Evolutionary conservation across 768 basidiomycete species (phyloP).

Genomic region (Leucocoprinus sp.): DNA sequence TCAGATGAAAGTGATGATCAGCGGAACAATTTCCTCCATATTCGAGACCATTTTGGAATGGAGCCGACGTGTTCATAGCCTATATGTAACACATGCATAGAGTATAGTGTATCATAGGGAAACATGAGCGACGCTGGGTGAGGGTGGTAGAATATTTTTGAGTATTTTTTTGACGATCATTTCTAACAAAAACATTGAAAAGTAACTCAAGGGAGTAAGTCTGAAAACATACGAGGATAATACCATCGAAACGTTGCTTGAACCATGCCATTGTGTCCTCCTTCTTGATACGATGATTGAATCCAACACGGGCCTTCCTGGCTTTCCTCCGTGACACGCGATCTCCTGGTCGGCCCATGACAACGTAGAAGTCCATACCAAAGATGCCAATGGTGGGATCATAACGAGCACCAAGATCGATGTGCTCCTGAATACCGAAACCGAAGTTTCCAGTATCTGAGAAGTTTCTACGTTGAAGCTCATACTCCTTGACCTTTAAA

Average conservation of each 20-base stretch:
- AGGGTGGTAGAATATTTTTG: slow-evolving; percentile 14
- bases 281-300: slow-evolving; percentile 85
- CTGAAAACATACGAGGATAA: slow-evolving; percentile 65
- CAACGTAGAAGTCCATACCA: slow-evolving; percentile 98
- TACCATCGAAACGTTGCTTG: slow-evolving; percentile 99
- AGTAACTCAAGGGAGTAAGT: not conserved
- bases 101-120: slow-evolving; percentile 21
- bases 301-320: slow-evolving; percentile 81
- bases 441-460: slow-evolving; percentile 99
- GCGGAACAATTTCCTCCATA: not conserved
- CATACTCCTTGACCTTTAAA: slow-evolving; percentile 99
- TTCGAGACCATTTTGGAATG: not conserved
- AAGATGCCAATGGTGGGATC: slow-evolving; percentile 99
- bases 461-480: slow-evolving; percentile 94
- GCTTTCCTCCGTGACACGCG: slow-evolving; percentile 89
- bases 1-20: not conserved
- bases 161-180: slow-evolving; percentile 30
- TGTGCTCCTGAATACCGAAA: slow-evolving; percentile 99
- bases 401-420: slow-evolving; percentile 97
- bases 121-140: slow-evolving; percentile 17
- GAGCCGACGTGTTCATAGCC: slow-evolving; percentile 18
- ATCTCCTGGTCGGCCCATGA: slow-evolving; percentile 93
- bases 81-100: slow-evolving; percentile 25
- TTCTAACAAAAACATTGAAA: slow-evolving; percentile 11
- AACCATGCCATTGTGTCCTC: slow-evolving; percentile 98